These are phyloP conservation scores for Elongisporangium senticosum DNA, from an alignment of 352 stramenopile genomes.

Conservation along the genomic window DNA sequence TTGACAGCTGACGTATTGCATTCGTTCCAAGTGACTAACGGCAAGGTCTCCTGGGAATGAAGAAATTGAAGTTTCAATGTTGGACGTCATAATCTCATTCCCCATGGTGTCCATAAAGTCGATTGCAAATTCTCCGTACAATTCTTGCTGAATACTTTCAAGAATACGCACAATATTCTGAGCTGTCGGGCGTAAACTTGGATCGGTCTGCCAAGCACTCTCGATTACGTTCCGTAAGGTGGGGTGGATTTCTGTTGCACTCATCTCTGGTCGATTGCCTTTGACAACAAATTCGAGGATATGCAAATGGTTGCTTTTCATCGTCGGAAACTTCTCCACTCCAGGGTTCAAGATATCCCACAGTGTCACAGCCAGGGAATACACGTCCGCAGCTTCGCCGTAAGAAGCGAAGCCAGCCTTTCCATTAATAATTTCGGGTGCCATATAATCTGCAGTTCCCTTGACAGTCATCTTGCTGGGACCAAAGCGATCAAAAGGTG, in stretches of 20 bases:
- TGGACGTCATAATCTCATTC: constrained; percentile 17
- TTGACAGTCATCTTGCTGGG: constrained; percentile 48
- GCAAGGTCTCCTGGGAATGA: constrained; percentile 28
- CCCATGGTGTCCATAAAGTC: constrained; percentile 18
- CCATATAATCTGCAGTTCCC: constrained; percentile 78
- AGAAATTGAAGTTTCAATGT: constrained; percentile 12
- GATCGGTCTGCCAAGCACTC: constrained; percentile 34
- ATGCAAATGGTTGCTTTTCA: constrained; percentile 45
- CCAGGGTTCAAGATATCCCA: constrained; percentile 65
- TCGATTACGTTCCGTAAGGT: constrained; percentile 34
- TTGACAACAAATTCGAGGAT: constrained; percentile 39
- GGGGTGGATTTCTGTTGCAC: constrained; percentile 18
- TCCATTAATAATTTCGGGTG: constrained; percentile 75
- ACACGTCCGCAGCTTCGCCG: constrained; percentile 65
- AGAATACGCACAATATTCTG: constrained; percentile 31
- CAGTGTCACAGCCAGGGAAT: constrained; percentile 68
- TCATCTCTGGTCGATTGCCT: constrained; percentile 33
- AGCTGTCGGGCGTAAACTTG: constrained; percentile 29
- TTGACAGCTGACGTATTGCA: constrained; percentile 16
- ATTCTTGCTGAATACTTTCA: constrained; percentile 39
- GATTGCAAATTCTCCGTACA: constrained; percentile 20
- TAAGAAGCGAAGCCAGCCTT: constrained; percentile 44
- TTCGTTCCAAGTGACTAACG: constrained; percentile 21
- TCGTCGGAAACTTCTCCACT: constrained; percentile 37
- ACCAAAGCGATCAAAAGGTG: constrained; percentile 5